Evolutionary conservation across 495 filamentous ascomycete species (phyloP).

Genomic region (Aspergillus avenaceus): DNA sequence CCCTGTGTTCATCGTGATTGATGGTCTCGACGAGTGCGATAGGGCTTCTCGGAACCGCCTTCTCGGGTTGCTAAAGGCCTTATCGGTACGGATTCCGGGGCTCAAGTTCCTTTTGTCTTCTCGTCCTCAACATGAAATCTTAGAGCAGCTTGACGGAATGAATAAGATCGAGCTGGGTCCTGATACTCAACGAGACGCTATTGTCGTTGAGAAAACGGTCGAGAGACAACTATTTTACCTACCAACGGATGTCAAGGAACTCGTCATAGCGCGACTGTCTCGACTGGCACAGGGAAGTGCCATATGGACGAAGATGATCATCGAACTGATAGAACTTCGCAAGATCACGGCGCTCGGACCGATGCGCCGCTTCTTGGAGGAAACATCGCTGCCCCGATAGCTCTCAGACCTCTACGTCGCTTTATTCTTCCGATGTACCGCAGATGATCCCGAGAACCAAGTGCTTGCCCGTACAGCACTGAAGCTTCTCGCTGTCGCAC

Average conservation of each 20-base stretch:
- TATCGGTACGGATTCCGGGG: constrained; percentile 5
- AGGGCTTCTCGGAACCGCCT: constrained; percentile 15
- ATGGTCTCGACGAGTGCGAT: constrained; percentile 30
- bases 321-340: constrained; percentile 13
- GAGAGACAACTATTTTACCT: constrained; percentile 10
- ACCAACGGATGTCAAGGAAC: constrained; percentile 7
- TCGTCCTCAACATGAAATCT: constrained; percentile 17
- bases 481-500: constrained; percentile 14
- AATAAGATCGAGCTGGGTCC: constrained; percentile 11
- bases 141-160: constrained; percentile 11
- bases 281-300: constrained; percentile 14
- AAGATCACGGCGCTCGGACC: constrained; percentile 12
- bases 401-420: constrained; percentile 13
- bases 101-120: constrained; percentile 15
- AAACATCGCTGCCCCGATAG: constrained; percentile 10
- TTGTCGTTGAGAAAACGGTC: constrained; percentile 17
- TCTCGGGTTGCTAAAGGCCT: constrained; percentile 10
- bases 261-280: constrained; percentile 13
- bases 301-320: constrained; percentile 18
- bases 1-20: constrained; percentile 19
- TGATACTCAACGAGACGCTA: constrained; percentile 11
- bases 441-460: constrained; percentile 15
- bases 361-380: constrained; percentile 13
- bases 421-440: constrained; percentile 11
- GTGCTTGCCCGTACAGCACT: constrained; percentile 13